Evolutionary conservation across 805 yeast species (phyloP).

Genomic region (Starmerella floricola): DNA sequence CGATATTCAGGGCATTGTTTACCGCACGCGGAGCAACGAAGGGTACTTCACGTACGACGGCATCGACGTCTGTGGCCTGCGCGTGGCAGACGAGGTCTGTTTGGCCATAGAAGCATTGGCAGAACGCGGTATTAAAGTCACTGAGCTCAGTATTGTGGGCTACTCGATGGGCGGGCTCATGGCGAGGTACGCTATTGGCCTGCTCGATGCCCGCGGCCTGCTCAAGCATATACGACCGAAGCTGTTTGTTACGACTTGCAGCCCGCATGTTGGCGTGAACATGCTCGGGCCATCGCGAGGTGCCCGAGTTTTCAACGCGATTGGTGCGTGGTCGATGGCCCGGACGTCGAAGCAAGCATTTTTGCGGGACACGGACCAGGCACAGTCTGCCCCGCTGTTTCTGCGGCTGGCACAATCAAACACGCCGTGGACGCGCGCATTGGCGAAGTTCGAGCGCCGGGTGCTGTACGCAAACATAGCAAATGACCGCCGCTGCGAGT

Average conservation of each 20-base stretch:
- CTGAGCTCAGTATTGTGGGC: conserved; percentile 67
- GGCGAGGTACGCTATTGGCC: conserved; percentile 69
- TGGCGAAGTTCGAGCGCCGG: conserved; percentile 41
- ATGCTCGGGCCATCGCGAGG: conserved; percentile 43
- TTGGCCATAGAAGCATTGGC: conserved; percentile 28
- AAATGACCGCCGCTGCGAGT: conserved; percentile 69
- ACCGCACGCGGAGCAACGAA: conserved; percentile 46
- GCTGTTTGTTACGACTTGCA: conserved; percentile 47
- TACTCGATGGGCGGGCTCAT: conserved; percentile 85
- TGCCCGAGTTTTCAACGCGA: conserved; percentile 44
- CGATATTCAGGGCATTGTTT: conserved; percentile 29
- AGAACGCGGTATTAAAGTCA: conserved; percentile 31
- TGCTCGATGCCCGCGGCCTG: conserved; percentile 41
- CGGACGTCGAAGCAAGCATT: conserved; percentile 67
- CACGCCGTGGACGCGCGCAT: conserved; percentile 48
- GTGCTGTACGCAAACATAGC: conserved; percentile 62
- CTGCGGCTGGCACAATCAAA: conserved; percentile 51
- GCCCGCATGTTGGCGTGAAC: conserved; percentile 59
- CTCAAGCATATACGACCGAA: conserved; percentile 47
- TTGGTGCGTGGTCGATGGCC: conserved; percentile 57
- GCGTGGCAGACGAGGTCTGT: conserved; percentile 58
- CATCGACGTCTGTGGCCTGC: conserved; percentile 67
- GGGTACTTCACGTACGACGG: conserved; percentile 81
- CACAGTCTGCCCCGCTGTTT: conserved; percentile 40
- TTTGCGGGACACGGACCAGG: conserved; percentile 27